Base-by-base conservation (phyloP, 495 filamentous ascomycete species). In the Podospora sp. region DNA sequence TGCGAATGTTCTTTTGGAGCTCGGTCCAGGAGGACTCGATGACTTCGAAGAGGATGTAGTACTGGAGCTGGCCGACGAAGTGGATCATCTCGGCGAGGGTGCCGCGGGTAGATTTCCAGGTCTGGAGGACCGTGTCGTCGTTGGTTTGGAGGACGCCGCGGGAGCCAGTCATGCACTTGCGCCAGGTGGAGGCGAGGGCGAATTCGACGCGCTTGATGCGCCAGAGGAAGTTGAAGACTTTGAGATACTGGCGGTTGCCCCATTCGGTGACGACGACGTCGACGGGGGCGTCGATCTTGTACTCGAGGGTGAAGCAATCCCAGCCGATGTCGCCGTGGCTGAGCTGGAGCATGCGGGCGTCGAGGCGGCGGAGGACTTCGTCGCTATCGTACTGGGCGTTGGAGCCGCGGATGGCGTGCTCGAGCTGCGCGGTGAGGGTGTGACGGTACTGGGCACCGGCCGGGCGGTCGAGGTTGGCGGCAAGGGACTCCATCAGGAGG, bases 191-290 rank as follows among this genome's bases (percentile, higher is more conserved):
- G 21, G 87, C 85, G 0, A 99, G 85, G 0, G 91, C 92, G 76
- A 98, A 99, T 75, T 98, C 96, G 59, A 99, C 94, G 55, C 96
- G 90, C 78, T 99, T 99, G 71, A 98, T 89, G 63, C 96, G 91
- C 96, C 96, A 99, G 4, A 99, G 88, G 77, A 99, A 97, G 76
- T 99, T 99, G 87, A 99, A 99, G 27, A 98, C 91, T 73, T 97
- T 97, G 67, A 99, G 89, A 76, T 99, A 99, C 74, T 98, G 94
- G 2, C 92, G 92, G 63, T 91, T 94, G 40, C 91, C 93, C 87
- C 92, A 96, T 0, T 94, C 91, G 0, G 94, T 97, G 14, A 99
- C 94, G 62, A 99, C 93, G 61, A 98, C 95, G 73, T 99, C 96
- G 25, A 98, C 92, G 0, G 96, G 96, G 9, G 95, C 92, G 74